These are phyloP conservation scores for Trichoderma endophyticum DNA, from an alignment of 2,329 filamentous ascomycete genomes.

Conservation along the genomic window DNA sequence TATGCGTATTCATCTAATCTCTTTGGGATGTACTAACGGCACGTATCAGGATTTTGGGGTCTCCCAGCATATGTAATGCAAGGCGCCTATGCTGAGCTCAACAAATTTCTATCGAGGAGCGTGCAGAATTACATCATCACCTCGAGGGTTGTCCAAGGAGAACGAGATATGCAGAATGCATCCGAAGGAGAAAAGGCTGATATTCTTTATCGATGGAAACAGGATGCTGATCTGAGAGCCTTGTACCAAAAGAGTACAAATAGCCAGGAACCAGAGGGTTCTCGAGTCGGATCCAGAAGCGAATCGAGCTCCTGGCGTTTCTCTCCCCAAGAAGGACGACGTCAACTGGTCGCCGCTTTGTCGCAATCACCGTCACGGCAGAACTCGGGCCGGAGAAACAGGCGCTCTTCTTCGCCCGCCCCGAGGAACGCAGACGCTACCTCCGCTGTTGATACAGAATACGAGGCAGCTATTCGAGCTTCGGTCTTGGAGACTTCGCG, in stretches of 20 bases:
- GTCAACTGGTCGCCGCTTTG: conserved; percentile 46
- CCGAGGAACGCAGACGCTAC: not conserved
- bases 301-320: conserved; percentile 4
- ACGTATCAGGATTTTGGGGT: conserved; percentile 55
- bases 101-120: conserved; percentile 66
- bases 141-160: conserved; percentile 72
- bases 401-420: conserved; percentile 20
- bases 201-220: conserved; percentile 65
- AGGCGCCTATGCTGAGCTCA: conserved; percentile 74
- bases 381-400: conserved; percentile 12
- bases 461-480: conserved; percentile 68
- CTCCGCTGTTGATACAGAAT: conserved; percentile 50
- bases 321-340: conserved; percentile 36
- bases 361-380: conserved; percentile 30
- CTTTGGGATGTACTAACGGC: not conserved
- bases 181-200: conserved; percentile 59
- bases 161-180: conserved; percentile 57
- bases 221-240: conserved; percentile 54
- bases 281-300: conserved; percentile 21
- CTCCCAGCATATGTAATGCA: conserved; percentile 80
- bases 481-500: conserved; percentile 68
- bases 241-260: conserved; percentile 54
- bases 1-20: too few relatives aligned
- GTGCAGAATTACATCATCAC: conserved; percentile 78
- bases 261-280: conserved; percentile 39